phyloP scores from a whole-genome alignment of 768 basidiomycete genomes.

The Phlebiopsis flavidoalba region DNA sequence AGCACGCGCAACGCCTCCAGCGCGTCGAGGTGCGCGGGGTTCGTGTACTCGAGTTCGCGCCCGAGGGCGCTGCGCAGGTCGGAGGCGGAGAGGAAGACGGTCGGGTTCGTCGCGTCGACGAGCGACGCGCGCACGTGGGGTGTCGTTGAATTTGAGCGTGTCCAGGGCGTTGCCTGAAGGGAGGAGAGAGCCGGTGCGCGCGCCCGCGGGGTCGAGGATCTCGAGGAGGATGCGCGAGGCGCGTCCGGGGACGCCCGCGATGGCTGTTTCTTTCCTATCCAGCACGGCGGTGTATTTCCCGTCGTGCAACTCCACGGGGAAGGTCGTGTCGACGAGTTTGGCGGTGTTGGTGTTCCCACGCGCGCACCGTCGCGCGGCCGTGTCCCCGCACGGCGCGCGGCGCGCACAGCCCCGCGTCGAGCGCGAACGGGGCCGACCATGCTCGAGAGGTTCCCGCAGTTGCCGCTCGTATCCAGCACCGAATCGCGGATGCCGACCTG shows the following conservation, averaged over 20 bases:
- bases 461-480: slow-evolving; percentile 62
- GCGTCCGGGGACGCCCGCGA: slow-evolving; percentile 67
- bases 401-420: slow-evolving; percentile 55
- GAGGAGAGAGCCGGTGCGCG: slow-evolving; percentile 65
- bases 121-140: slow-evolving; percentile 36
- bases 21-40: slow-evolving; percentile 18
- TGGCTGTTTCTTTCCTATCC: slow-evolving; percentile 42
- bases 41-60: slow-evolving; percentile 16
- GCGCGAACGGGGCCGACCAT: slow-evolving; percentile 71
- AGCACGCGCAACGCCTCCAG: slow-evolving; percentile 50
- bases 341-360: slow-evolving; percentile 69
- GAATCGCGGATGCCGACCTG: slow-evolving; percentile 51
- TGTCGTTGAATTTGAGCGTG: slow-evolving; percentile 29
- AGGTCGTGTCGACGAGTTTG: slow-evolving; percentile 65
- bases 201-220: slow-evolving; percentile 62
- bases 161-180: slow-evolving; percentile 54
- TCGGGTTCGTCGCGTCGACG: slow-evolving; percentile 74
- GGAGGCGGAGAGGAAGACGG: slow-evolving; percentile 49
- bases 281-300: slow-evolving; percentile 28
- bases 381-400: slow-evolving; percentile 15
- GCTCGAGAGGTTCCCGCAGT: slow-evolving; percentile 71
- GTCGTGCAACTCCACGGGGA: slow-evolving; percentile 38
- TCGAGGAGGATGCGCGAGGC: slow-evolving; percentile 64
- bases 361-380: slow-evolving; percentile 41
- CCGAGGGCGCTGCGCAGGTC: slow-evolving; percentile 38